These are phyloP conservation scores for Rosa lucieae DNA, from an alignment of 306 rosid species.

Conservation along the genomic window DNA sequence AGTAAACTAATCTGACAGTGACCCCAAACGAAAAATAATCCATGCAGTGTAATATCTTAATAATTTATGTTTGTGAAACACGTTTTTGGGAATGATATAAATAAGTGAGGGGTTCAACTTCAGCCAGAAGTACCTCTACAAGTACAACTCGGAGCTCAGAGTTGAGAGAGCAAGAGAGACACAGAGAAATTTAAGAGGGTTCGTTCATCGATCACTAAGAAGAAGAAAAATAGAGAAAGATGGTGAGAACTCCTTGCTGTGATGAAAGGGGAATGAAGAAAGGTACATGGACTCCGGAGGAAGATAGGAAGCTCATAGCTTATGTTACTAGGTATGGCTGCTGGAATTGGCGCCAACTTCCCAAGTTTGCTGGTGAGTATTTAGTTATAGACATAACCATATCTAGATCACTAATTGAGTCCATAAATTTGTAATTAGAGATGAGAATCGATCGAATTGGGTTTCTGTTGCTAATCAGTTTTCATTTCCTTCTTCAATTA, in stretches of 20 bases:
- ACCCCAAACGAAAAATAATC: not conserved
- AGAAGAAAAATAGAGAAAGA: conserved; percentile 15
- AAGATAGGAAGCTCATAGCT: conserved; percentile 67
- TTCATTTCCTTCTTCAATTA: conserved; percentile 11
- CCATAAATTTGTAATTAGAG: not conserved
- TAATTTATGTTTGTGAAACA: not conserved
- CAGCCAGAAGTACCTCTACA: not conserved
- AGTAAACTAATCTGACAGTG: not conserved
- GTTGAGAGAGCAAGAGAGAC: not conserved
- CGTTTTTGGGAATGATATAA: conserved; percentile 28
- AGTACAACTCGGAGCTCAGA: not conserved
- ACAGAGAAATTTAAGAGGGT: not conserved
- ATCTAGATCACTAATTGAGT: not conserved
- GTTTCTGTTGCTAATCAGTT: not conserved
- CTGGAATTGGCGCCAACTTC: conserved; percentile 97
- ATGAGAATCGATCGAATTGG: not conserved
- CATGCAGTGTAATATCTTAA: not conserved
- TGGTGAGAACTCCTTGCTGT: conserved; percentile 66
- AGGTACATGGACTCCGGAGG: conserved; percentile 84
- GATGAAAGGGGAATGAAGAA: conserved; percentile 71
- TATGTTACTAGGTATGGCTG: conserved; percentile 75
- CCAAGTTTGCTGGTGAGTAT: conserved; percentile 73
- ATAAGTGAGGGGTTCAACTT: not conserved
- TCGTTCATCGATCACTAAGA: not conserved
- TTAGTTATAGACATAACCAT: not conserved